These are phyloP conservation scores for Ligustrum vulgare DNA, from an alignment of 257 asterid genomes.

Conservation along the genomic window DNA sequence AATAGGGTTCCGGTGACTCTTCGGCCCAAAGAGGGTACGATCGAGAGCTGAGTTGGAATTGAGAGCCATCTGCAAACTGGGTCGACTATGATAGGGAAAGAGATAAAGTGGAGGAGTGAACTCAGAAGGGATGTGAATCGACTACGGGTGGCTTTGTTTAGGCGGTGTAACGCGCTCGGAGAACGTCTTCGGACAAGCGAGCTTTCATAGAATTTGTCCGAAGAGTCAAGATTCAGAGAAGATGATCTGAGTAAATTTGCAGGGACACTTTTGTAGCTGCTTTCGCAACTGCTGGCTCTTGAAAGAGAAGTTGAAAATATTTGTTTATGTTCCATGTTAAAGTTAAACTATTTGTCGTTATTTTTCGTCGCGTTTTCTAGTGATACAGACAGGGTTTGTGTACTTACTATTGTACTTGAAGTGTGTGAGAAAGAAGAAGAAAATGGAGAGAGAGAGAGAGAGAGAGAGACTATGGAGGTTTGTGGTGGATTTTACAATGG, in stretches of 20 bases:
- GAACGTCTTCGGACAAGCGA: conserved; percentile 12
- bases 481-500: conserved; percentile 2
- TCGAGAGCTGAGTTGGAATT: conserved; percentile 24
- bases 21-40: conserved; percentile 45
- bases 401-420: no score
- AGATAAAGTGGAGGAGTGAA: conserved; percentile 33
- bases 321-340: not conserved
- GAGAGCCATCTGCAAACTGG: conserved; percentile 34
- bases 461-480: not conserved
- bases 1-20: conserved; percentile 52
- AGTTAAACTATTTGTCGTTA: not conserved
- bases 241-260: conserved; percentile 23
- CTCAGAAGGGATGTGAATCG: conserved; percentile 32
- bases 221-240: conserved; percentile 2
- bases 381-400: no score
- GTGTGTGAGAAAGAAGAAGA: not conserved
- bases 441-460: not conserved
- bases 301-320: not conserved
- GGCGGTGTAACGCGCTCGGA: conserved; percentile 24
- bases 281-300: conserved; percentile 34
- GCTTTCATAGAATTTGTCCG: conserved; percentile 20
- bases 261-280: conserved; percentile 23
- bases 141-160: conserved; percentile 6
- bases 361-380: not conserved
- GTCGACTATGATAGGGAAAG: conserved; percentile 28